Evolutionary conservation across 495 filamentous ascomycete species (phyloP).

Genomic region (Talaromyces thailandensis): DNA sequence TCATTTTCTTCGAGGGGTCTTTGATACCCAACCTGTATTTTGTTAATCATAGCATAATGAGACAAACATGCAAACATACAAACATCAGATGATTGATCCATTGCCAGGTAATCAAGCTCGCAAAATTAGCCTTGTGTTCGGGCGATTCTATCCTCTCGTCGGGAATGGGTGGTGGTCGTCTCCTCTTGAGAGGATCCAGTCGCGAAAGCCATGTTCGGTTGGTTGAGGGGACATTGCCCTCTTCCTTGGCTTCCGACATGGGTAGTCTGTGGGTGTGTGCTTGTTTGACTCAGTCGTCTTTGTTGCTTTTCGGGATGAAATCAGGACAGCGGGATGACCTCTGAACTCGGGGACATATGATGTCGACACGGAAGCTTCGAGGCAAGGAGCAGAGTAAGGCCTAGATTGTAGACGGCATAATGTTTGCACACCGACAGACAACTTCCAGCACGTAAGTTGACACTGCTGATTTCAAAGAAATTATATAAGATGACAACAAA

Average conservation of each 20-base stretch:
- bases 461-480: background rate
- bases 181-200: slow-evolving; percentile 46
- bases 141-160: slow-evolving; percentile 36
- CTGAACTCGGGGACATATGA: background rate
- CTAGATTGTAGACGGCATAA: background rate
- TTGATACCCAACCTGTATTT: slow-evolving; percentile 54
- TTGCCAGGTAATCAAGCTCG: slow-evolving; percentile 49
- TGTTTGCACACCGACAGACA: background rate
- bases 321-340: background rate
- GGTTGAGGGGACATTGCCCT: background rate
- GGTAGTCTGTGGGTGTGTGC: background rate
- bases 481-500: background rate
- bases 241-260: slow-evolving; percentile 5
- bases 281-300: background rate
- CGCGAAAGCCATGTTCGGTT: slow-evolving; percentile 26
- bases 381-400: background rate
- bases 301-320: background rate
- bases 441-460: background rate
- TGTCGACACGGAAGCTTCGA: background rate
- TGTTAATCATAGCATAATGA: background rate
- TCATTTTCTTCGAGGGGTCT: slow-evolving; percentile 76
- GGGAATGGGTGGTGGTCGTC: slow-evolving; percentile 43
- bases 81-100: slow-evolving; percentile 54
- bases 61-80: slow-evolving; percentile 9
- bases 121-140: slow-evolving; percentile 44